Base-by-base conservation (phyloP, 2,329 filamentous ascomycete species). In the Pyrenochaeta sp. region DNA sequence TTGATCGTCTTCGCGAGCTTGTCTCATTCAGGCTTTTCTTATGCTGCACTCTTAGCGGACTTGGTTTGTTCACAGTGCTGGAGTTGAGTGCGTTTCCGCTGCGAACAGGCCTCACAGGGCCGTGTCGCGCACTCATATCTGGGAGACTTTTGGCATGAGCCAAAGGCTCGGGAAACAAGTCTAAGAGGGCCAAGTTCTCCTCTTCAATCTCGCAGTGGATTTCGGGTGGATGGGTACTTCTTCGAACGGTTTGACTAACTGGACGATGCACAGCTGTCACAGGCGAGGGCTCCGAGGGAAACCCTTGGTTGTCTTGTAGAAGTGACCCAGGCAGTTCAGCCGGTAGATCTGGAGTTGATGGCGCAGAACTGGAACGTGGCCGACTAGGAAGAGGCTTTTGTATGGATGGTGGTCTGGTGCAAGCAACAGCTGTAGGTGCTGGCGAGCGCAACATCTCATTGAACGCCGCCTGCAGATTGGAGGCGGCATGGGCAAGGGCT, bases 371-470 rank as follows among this genome's bases (percentile, higher is more conserved):
- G 9, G 74, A 74, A 48, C 73, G 68, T 36, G 72, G 72, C 48
- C 72, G 60, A 37, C 63, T 60, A 24, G 67, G 65, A 38, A 67
- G 54, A 37, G 71, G 62, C 47, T 68, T 68, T 56, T 72, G 58
- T 55, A 65, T 53, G 18, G 50, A 55, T 35, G 53, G 49, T 21
- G 59, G 53, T 64, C 58, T 53, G 50, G 63, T 46, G 48, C 57
- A 63, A 29, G 60, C 41, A 45, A 60, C 61, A 27, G 61, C 58
- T 44, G 62, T 66, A 30, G 70, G 50, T 21, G 60, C 63, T 37
- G 73, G 72, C 13, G 73, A 74, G 26, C 68, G 68, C 18, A 76
- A 61, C 58, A 74, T 71, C 41, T 74, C 74, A 59, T 72, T 74
- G 53, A 74, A 68, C 15, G 71, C 68, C 21, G 67, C 63, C 48